These are phyloP conservation scores for Cavenderia fasciculata DNA, from an alignment of 78 protist genomes.

Conservation along the genomic window DNA sequence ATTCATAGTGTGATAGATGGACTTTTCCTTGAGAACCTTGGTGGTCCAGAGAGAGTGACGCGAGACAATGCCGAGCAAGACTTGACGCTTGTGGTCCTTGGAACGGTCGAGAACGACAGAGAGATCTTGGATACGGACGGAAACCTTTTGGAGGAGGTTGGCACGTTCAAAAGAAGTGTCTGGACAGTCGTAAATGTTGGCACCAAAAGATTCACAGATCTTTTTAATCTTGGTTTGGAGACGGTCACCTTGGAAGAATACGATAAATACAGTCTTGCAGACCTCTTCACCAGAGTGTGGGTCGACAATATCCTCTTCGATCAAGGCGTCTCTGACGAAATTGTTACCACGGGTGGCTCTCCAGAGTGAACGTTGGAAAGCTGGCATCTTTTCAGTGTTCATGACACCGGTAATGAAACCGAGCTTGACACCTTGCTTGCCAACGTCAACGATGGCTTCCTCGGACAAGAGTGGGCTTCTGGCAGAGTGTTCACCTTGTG, in stretches of 20 bases:
- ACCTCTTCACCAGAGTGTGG: slow-evolving; percentile 65
- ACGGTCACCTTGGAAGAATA: slow-evolving; percentile 91
- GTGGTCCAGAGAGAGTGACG: slow-evolving; percentile 59
- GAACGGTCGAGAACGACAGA: slow-evolving; percentile 73
- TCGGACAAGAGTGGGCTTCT: slow-evolving; percentile 40
- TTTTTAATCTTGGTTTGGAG: slow-evolving; percentile 81
- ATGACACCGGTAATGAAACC: slow-evolving; percentile 88
- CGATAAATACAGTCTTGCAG: slow-evolving; percentile 86
- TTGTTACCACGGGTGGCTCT: slow-evolving; percentile 94
- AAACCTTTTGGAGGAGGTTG: slow-evolving; percentile 63
- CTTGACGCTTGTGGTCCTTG: slow-evolving; percentile 65
- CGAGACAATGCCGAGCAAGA: slow-evolving; percentile 43
- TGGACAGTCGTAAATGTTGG: slow-evolving; percentile 90
- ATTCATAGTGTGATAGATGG: slow-evolving; percentile 95
- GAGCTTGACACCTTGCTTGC: slow-evolving; percentile 68
- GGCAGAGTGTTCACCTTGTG: slow-evolving; percentile 17
- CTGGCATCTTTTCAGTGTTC: slow-evolving; percentile 33
- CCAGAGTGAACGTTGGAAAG: slow-evolving; percentile 90
- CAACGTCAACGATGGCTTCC: slow-evolving; percentile 6
- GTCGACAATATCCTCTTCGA: slow-evolving; percentile 77
- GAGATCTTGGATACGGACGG: slow-evolving; percentile 64
- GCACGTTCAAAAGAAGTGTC: slow-evolving; percentile 78
- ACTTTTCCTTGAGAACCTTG: slow-evolving; percentile 85
- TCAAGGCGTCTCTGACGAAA: slow-evolving; percentile 74
- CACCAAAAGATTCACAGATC: slow-evolving; percentile 91